phyloP scores from a whole-genome alignment of 441 rosid species.

The Theobroma grandiflorum region DNA sequence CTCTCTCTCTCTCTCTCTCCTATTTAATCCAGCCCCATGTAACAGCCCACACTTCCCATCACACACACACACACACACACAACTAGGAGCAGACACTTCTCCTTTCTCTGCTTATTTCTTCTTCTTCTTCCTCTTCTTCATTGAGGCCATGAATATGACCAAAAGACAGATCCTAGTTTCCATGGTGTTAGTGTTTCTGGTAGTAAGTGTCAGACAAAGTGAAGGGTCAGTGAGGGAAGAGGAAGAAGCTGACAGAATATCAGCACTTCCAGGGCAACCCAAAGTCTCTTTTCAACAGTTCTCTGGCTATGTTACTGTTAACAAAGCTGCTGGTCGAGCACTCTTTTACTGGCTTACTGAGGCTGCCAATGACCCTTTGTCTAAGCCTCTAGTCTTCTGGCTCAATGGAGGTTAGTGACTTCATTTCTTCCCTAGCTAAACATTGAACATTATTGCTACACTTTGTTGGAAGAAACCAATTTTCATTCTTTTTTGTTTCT shows the following conservation, averaged over 20 bases:
- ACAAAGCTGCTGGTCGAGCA: constrained; percentile 73
- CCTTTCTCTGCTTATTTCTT: neutral
- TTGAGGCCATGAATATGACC: constrained; percentile 43
- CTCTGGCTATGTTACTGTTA: constrained; percentile 90
- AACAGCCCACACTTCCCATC: constrained; percentile 32
- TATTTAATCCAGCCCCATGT: constrained; percentile 52
- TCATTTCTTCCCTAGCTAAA: neutral
- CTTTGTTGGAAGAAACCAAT: neutral
- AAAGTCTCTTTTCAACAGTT: constrained; percentile 83
- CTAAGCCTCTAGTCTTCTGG: constrained; percentile 90
- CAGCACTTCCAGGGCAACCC: constrained; percentile 94
- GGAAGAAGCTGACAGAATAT: constrained; percentile 75
- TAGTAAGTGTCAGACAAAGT: constrained; percentile 15
- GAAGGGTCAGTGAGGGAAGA: constrained; percentile 30
- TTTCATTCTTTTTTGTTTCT: neutral
- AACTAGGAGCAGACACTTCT: constrained; percentile 30
- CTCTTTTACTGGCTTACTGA: constrained; percentile 99
- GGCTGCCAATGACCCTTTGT: constrained; percentile 51
- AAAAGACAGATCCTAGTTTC: constrained; percentile 38
- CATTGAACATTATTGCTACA: neutral
- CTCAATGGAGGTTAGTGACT: constrained; percentile 84
- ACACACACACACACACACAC: neutral
- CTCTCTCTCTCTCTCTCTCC: constrained; percentile 33
- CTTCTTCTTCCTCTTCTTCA: constrained; percentile 18
- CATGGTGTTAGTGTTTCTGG: constrained; percentile 30